Percentiles rank a stretch among this genome's conserved stretches.
phyloP scores from a whole-genome alignment of 257 asterid genomes.

The Forsythia suspensa region DNA sequence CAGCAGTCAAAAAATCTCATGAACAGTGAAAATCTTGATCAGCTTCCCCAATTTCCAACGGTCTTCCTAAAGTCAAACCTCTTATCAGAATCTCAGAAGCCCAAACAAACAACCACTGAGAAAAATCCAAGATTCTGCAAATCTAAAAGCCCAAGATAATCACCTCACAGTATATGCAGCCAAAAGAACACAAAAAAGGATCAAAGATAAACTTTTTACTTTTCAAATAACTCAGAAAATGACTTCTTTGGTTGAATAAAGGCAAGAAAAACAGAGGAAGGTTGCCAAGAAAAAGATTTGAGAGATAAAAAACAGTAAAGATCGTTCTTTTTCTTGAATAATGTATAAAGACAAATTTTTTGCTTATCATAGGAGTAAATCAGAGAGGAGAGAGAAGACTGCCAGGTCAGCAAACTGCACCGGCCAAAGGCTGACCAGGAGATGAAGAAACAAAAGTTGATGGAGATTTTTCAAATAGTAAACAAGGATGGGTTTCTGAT shows the following conservation, averaged over 20 bases:
- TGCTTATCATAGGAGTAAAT: neutral
- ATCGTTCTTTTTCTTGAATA: neutral
- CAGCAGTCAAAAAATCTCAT: neutral
- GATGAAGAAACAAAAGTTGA: conserved; percentile 21
- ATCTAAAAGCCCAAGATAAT: conserved; percentile 17
- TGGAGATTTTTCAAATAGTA: conserved; percentile 16
- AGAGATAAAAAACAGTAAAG: neutral
- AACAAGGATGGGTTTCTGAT: neutral
- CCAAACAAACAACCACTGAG: conserved; percentile 17
- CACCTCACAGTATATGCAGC: conserved; percentile 16
- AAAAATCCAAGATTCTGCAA: conserved; percentile 31
- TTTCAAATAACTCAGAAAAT: neutral
- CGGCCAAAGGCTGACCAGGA: conserved; percentile 35
- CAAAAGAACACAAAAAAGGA: conserved; percentile 9
- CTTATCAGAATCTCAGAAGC: conserved; percentile 26
- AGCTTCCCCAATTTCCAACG: conserved; percentile 21
- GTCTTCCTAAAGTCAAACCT: conserved; percentile 29
- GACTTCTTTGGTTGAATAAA: conserved; percentile 26
- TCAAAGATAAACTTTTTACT: neutral
- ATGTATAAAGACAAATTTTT: neutral
- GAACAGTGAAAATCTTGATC: conserved; percentile 20
- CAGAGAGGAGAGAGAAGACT: conserved; percentile 14
- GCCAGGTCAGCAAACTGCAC: conserved; percentile 38
- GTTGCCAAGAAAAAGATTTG: neutral
- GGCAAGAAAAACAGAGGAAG: conserved; percentile 12